A percentile compares a stretch with the other conserved stretches of the same genome.
These are phyloP conservation scores for Apiotrichum siamense DNA, from an alignment of 1,284 basidiomycete species.

Conservation along the genomic window DNA sequence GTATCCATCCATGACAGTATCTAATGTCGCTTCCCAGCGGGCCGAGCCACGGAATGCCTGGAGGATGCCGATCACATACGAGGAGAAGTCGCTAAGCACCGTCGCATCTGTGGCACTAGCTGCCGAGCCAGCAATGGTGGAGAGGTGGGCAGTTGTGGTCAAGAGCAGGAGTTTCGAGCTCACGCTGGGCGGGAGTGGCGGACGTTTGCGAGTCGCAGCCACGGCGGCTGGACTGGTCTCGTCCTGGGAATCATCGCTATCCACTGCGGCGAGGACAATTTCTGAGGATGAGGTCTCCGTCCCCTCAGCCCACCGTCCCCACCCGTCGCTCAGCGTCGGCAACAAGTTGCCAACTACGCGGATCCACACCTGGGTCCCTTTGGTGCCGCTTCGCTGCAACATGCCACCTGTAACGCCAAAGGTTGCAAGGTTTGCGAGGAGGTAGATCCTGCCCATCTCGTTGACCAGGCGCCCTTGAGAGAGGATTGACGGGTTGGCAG, in stretches of 20 bases:
- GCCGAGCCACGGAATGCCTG: constrained; percentile 54
- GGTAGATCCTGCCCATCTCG: constrained; percentile 40
- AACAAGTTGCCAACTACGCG: constrained; percentile 31
- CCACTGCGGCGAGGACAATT: background rate
- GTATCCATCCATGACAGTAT: constrained; percentile 40
- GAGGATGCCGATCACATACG: constrained; percentile 43
- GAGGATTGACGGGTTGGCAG: constrained; percentile 21
- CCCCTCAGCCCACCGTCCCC: constrained; percentile 43
- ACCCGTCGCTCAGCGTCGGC: constrained; percentile 30
- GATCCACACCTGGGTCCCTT: constrained; percentile 33
- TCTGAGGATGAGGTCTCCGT: constrained; percentile 7
- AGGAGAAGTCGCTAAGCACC: constrained; percentile 26
- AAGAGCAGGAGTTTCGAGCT: constrained; percentile 31
- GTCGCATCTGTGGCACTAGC: constrained; percentile 13
- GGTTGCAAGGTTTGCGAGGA: constrained; percentile 45
- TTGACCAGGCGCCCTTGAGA: constrained; percentile 19
- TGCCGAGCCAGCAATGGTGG: constrained; percentile 2
- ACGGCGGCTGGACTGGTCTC: background rate
- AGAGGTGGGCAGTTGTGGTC: constrained; percentile 31
- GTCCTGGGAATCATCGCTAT: background rate
- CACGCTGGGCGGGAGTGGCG: constrained; percentile 24
- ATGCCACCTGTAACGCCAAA: constrained; percentile 44
- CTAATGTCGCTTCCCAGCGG: constrained; percentile 52
- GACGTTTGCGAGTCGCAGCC: constrained; percentile 10
- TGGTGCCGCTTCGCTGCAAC: constrained; percentile 26